Evolutionary conservation across 208 protist species (phyloP), one percentile per base, ranked within the genome.

Genomic region (Acanthamoeba lenticulata): DNA sequence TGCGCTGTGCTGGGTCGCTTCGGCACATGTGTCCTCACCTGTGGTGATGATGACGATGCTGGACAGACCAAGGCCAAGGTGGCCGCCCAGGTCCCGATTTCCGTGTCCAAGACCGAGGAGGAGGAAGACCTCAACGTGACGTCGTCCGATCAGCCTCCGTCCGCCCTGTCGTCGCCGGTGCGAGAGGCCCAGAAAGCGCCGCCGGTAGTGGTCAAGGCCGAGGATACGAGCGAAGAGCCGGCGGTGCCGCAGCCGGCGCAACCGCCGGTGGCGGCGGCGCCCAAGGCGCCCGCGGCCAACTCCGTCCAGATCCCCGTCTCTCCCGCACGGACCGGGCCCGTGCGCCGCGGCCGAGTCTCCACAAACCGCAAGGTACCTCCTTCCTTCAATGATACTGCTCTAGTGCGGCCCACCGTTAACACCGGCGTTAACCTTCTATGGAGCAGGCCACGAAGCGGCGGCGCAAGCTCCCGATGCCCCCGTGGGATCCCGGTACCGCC

Each of bases 401-500:
- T n/a, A n/a, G n/a, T n/a, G n/a, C n/a, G n/a, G n/a, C n/a, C n/a
- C n/a, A n/a, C n/a, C n/a, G n/a, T n/a, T n/a, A n/a, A n/a, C n/a
- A n/a, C n/a, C n/a, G n/a, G 42, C 42, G 4, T 52, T 42, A 74
- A 74, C 19, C 19, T 38, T n/a, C 5, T 74, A 74, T 13, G 17
- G 4, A 40, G 77, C 77, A 29, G 36, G n/a, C 47, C 6, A 42
- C 24, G 6, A 90, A 90, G 52, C 24, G 52, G 11, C 55, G 55
- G 15, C 42, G 77, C 9, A 90, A 90, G 83, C 38, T 62, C 15
- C 49, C 52, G 29, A 62, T 69, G 57, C 83, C 83, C 27, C 55
- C 83, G 19, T 90, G 52, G 44, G 83, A 90, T 32, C 83, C 83
- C n/a, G 57, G 47, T 90, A 90, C 47, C n/a, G n/a, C n/a, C n/a